Evolutionary conservation across 768 basidiomycete genomes (phyloP), one percentile per base, ranked within the genome.

Genomic region (Sarcomyxa edulis): DNA sequence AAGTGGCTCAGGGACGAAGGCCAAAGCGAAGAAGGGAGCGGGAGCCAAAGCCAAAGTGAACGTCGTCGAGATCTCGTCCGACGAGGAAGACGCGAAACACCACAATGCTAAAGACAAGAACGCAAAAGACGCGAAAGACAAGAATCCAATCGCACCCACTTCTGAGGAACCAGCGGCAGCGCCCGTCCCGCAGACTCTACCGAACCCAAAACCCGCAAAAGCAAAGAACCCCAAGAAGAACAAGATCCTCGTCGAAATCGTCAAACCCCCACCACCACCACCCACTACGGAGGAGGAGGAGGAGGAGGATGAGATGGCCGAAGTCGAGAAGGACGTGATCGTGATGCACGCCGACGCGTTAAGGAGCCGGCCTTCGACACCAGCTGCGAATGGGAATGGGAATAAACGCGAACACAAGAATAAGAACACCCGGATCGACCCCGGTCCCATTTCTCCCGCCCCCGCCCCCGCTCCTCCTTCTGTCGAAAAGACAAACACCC

Each of bases 261-360:
- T 11, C 35, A n/a, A 32, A 42, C 26, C 43, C 11, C 45, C 50
- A 16, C 45, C 41, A 18, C 40, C n/a, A n/a, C 31, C 25, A 20
- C 40, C 35, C 35, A 42, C 25, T 12, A 38, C 37, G 4, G 46
- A 44, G 23, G 35, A 24, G 24, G 22, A 33, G 26, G 30, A 15
- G 8, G 41, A 18, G 19, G 41, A 42, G 33, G 48, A 60, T 12
- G 55, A 56, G 39, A 61, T 65, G 56, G 49, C 48, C 37, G 47
- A 43, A 16, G 50, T 43, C 4, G 55, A 60, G 48, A 52, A 36
- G 31, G 43, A 44, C 22, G 43, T 43, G 21, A 7, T 27, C 20
- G 24, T 32, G 16, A 32, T 31, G 7, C 9, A 20, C 30, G n/a
- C 19, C 29, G 5, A 12, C 15, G 10, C 30, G 28, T 31, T 8